Base-by-base conservation (phyloP, 805 yeast species). In the Tetrapisispora taiwanensis region DNA sequence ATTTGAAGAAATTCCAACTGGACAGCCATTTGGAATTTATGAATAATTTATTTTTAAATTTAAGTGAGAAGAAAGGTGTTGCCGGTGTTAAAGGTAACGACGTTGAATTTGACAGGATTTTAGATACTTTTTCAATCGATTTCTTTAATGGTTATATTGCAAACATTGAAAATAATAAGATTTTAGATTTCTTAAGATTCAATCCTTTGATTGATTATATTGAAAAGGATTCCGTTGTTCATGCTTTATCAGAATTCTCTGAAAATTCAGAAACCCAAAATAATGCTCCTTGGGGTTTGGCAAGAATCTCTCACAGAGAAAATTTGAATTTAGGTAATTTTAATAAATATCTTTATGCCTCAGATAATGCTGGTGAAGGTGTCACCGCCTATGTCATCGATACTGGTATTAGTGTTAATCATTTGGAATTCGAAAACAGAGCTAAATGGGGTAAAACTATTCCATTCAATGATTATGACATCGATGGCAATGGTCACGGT, bases 241-340 rank as follows among this genome's bases (percentile, higher is more conserved):
- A 71, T 49, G 77, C 87, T 26, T 69, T 68, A 42, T 81, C 30
- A 9, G n/a, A n/a, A n/a, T n/a, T n/a, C n/a, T n/a, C n/a, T n/a
- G n/a, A n/a, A n/a, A n/a, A n/a, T n/a, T n/a, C n/a, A n/a, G 75
- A 78, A 48, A 73, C 76, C 48, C 92, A 87, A 69, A 74, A 75
- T 51, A 88, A 88, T 49, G 89, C 95, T 26, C 95, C 95, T 39
- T 88, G 96, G 96, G 96, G 96, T 56, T 74, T 88, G 50, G 84
- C 95, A 22, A 78, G 96, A 72, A 78, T 88, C 48, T 84, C 95
- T 22, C 95, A 87, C 68, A 76, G 89, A 66, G 76, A 79, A 46
- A 72, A 80, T 15, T 71, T 82, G 58, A 76, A 78, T 50, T 71
- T 83, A 49, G 81, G 81, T 47, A 73, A 81, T 43, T 81, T 79